phyloP scores from a whole-genome alignment of 768 basidiomycete species.

The Phanerodontia chrysosporium region DNA sequence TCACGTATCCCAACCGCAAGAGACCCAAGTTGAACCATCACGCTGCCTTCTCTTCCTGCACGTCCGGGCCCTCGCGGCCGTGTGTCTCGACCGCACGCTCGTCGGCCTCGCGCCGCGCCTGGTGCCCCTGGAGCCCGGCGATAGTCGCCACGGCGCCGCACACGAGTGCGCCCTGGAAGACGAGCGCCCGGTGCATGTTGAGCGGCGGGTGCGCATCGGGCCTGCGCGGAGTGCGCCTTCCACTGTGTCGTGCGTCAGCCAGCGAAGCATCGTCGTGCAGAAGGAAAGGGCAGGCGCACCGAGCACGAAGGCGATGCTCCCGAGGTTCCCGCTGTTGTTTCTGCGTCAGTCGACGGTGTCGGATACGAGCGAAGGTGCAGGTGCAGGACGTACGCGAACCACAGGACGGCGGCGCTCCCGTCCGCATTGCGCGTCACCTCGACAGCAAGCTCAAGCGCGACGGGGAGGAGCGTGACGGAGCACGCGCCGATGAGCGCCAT shows the following conservation, averaged over 20 bases:
- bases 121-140: slow-evolving; percentile 54
- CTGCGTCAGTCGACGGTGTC: too few species aligned
- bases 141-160: slow-evolving; percentile 35
- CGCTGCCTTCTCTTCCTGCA: too few species aligned
- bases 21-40: too few species aligned
- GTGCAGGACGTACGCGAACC: slow-evolving; percentile 63
- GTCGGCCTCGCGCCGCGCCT: slow-evolving; percentile 60
- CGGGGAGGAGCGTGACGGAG: slow-evolving; percentile 68
- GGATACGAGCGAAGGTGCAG: neutral
- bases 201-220: slow-evolving; percentile 60
- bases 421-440: slow-evolving; percentile 83
- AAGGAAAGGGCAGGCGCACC: slow-evolving; percentile 34
- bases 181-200: slow-evolving; percentile 65
- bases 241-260: slow-evolving; percentile 32
- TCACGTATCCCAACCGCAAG: too few species aligned
- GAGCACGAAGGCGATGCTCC: slow-evolving; percentile 58
- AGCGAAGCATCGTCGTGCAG: neutral
- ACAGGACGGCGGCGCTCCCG: slow-evolving; percentile 69
- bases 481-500: slow-evolving; percentile 65
- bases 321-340: slow-evolving; percentile 65
- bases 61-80: neutral
- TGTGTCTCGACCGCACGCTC: slow-evolving; percentile 33
- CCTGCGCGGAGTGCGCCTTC: slow-evolving; percentile 67
- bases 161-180: slow-evolving; percentile 59
- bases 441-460: slow-evolving; percentile 72